Evolutionary conservation across 148 eudicot genomes (phyloP).

Genomic region (Nepenthes mirabilis): DNA sequence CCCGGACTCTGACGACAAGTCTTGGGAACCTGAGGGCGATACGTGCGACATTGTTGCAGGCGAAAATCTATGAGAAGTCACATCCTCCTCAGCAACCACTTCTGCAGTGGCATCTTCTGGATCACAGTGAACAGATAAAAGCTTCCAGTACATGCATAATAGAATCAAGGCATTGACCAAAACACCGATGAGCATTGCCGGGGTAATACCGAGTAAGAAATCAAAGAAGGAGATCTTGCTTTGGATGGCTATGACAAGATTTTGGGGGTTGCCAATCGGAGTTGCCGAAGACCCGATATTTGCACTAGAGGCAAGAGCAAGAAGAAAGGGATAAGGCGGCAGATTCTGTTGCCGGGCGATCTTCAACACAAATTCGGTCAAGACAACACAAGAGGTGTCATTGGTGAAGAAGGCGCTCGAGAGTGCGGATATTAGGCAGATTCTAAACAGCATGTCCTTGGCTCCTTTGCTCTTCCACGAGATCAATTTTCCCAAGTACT

Average conservation of each 20-base stretch:
- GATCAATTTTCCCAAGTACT: conserved; percentile 42
- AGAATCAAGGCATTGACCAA: conserved; percentile 36
- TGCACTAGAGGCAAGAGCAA: conserved; percentile 68
- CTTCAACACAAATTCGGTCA: conserved; percentile 52
- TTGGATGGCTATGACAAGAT: conserved; percentile 36
- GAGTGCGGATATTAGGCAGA: conserved; percentile 50
- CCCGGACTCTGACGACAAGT: conserved; percentile 18
- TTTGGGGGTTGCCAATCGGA: conserved; percentile 29
- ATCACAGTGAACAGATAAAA: conserved; percentile 57
- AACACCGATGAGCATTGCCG: conserved; percentile 45
- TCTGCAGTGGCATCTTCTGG: conserved; percentile 41
- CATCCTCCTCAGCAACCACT: conserved; percentile 50
- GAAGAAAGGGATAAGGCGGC: conserved; percentile 57
- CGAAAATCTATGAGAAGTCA: conserved; percentile 58
- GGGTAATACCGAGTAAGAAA: conserved; percentile 23
- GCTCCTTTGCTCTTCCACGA: conserved; percentile 47
- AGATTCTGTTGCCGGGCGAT: conserved; percentile 44
- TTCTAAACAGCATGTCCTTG: conserved; percentile 45
- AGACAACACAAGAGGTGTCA: conserved; percentile 56
- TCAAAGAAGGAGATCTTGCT: conserved; percentile 32
- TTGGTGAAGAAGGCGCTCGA: conserved; percentile 62
- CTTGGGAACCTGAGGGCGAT: conserved; percentile 16
- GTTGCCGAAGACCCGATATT: conserved; percentile 72
- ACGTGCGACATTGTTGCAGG: conserved; percentile 19
- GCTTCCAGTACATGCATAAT: conserved; percentile 59